Conservation (phyloP, 495 filamentous ascomycete species). For the Chaetomidium leptoderma region DNA sequence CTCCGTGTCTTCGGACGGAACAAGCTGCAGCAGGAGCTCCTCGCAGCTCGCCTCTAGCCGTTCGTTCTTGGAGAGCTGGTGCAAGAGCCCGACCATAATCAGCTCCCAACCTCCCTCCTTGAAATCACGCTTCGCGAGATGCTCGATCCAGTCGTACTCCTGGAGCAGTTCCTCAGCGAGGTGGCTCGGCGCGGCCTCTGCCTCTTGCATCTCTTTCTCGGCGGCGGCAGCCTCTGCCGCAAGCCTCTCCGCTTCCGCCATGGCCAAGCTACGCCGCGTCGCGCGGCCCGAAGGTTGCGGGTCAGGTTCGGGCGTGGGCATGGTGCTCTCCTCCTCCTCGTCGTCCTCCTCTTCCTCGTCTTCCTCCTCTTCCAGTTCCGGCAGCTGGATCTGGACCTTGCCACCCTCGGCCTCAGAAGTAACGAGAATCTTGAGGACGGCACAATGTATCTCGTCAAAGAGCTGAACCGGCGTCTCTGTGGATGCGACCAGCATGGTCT, state of each 20-base stretch:
- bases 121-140: slow-evolving; percentile 78
- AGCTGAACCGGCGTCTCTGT: slow-evolving; percentile 79
- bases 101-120: slow-evolving; percentile 85
- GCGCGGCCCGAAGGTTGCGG: slow-evolving; percentile 62
- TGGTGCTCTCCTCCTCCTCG: slow-evolving; percentile 56
- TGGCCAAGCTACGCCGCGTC: slow-evolving; percentile 79
- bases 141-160: slow-evolving; percentile 77
- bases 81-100: slow-evolving; percentile 79
- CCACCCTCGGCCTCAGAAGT: slow-evolving; percentile 69
- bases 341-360: slow-evolving; percentile 63
- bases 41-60: slow-evolving; percentile 68
- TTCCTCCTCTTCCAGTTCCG: slow-evolving; percentile 60
- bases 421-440: slow-evolving; percentile 82
- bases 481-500: slow-evolving; percentile 76
- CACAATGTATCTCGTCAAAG: slow-evolving; percentile 86
- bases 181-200: slow-evolving; percentile 50
- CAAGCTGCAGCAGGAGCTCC: slow-evolving; percentile 70
- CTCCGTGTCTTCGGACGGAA: slow-evolving; percentile 67
- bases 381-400: slow-evolving; percentile 70
- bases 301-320: slow-evolving; percentile 63
- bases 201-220: slow-evolving; percentile 39
- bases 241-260: slow-evolving; percentile 65
- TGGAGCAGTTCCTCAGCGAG: slow-evolving; percentile 75
- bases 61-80: slow-evolving; percentile 76
- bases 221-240: slow-evolving; percentile 51